Evolutionary conservation across 2,329 filamentous ascomycete species (phyloP).

Genomic region (Ophiocordyceps camponoti-leonardi): DNA sequence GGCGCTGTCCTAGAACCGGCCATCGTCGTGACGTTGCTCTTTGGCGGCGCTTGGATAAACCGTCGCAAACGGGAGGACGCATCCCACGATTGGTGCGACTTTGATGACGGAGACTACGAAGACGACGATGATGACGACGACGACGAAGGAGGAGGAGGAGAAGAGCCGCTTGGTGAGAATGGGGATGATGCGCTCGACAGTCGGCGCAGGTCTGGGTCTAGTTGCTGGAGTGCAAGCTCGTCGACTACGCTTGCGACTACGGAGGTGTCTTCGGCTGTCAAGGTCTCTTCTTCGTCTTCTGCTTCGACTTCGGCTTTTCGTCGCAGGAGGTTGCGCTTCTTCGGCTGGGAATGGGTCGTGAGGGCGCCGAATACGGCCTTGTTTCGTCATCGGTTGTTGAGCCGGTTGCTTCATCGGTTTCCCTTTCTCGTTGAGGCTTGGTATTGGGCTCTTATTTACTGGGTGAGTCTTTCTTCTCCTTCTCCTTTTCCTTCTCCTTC

Average conservation of each 20-base stretch:
- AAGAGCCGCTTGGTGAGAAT: no score
- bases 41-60: conserved; percentile 26
- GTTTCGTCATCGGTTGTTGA: conserved; percentile 42
- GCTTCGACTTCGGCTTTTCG: conserved; percentile 9
- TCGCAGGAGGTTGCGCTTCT: conserved; percentile 15
- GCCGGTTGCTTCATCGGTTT: conserved; percentile 45
- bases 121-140: not conserved
- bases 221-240: conserved; percentile 9
- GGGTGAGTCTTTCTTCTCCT: conserved; percentile 1
- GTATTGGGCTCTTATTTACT: conserved; percentile 39
- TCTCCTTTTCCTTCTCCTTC: no score
- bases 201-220: not conserved
- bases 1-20: conserved; percentile 24
- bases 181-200: not conserved
- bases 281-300: no score
- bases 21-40: conserved; percentile 23
- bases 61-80: conserved; percentile 11
- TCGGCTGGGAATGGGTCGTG: conserved; percentile 14
- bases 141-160: no score
- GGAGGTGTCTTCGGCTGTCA: no score
- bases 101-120: not conserved
- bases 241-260: conserved; percentile 8
- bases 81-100: no score
- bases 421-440: conserved; percentile 61
- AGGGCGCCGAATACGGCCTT: conserved; percentile 41